Conservation (phyloP, 345 rosid genomes). For the Populus euphratica region DNA sequence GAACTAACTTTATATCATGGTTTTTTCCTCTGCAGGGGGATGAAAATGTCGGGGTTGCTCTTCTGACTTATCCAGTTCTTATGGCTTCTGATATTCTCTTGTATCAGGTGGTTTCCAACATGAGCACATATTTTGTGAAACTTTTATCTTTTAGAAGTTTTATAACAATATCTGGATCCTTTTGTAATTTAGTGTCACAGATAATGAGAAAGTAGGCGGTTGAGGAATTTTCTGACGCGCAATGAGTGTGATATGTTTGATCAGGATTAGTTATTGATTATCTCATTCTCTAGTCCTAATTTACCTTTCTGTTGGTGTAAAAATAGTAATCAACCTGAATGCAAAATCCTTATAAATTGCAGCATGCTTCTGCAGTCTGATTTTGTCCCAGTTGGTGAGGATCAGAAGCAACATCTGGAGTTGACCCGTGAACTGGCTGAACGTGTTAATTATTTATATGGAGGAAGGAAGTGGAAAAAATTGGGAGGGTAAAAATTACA, state of each 20-base stretch:
- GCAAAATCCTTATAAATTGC: constrained; percentile 40
- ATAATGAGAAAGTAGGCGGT: not conserved
- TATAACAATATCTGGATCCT: not conserved
- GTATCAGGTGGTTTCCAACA: constrained; percentile 60
- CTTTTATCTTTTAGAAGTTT: not conserved
- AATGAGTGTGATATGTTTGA: not conserved
- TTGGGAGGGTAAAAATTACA: constrained; percentile 68
- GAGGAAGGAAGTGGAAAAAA: constrained; percentile 96
- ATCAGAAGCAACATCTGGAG: constrained; percentile 94
- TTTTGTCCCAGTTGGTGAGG: constrained; percentile 94
- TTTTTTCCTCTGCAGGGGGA: constrained; percentile 54
- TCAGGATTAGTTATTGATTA: not conserved
- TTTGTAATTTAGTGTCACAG: no score
- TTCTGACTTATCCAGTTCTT: constrained; percentile 80
- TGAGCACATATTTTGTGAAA: constrained; percentile 3
- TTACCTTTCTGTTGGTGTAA: constrained; percentile 12
- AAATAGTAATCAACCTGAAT: constrained; percentile 23
- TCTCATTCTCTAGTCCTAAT: constrained; percentile 4
- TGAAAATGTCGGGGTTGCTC: constrained; percentile 75
- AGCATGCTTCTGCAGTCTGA: constrained; percentile 70
- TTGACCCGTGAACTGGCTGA: constrained; percentile 84
- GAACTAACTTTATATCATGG: constrained; percentile 7
- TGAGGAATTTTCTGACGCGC: not conserved
- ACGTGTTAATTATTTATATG: constrained; percentile 72
- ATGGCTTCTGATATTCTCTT: constrained; percentile 93